Percentiles rank a stretch among this genome's conserved stretches.
Conservation (phyloP, 2,329 filamentous ascomycete genomes). For the Diaporthe velutina region DNA sequence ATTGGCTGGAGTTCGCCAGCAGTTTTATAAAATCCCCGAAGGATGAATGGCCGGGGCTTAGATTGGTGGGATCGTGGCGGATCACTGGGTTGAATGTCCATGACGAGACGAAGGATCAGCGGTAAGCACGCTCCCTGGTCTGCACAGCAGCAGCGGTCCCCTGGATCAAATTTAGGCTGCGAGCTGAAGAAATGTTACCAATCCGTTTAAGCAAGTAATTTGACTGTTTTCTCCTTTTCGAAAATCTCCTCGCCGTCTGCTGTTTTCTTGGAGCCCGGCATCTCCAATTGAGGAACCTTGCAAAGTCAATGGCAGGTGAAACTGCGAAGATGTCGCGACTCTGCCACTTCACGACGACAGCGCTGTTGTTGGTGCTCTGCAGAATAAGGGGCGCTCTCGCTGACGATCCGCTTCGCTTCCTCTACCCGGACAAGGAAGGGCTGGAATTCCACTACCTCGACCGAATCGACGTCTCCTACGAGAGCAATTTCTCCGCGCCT, state of each 20-base stretch:
- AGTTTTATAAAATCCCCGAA: neutral
- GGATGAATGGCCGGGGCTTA: neutral
- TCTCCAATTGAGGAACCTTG: neutral
- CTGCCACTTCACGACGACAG: neutral
- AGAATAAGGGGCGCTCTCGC: neutral
- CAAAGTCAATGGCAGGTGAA: neutral
- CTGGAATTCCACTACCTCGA: slow-evolving; percentile 8
- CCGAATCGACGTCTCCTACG: neutral
- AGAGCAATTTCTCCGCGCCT: slow-evolving; percentile 9
- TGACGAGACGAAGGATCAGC: slow-evolving; percentile 8
- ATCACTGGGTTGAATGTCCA: neutral
- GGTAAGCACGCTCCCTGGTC: neutral
- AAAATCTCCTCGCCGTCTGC: neutral
- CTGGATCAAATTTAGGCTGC: slow-evolving; percentile 3
- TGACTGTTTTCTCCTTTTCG: too few relatives aligned
- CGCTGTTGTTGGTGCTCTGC: neutral
- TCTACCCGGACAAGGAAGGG: neutral
- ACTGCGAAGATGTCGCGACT: neutral
- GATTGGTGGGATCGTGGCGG: neutral
- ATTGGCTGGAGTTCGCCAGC: neutral
- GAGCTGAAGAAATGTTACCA: neutral
- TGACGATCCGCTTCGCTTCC: neutral
- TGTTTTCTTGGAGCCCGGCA: neutral
- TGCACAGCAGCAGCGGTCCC: neutral
- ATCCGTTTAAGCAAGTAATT: neutral